Conservation (phyloP, 441 rosid genomes). For the Croton laevigatus region DNA sequence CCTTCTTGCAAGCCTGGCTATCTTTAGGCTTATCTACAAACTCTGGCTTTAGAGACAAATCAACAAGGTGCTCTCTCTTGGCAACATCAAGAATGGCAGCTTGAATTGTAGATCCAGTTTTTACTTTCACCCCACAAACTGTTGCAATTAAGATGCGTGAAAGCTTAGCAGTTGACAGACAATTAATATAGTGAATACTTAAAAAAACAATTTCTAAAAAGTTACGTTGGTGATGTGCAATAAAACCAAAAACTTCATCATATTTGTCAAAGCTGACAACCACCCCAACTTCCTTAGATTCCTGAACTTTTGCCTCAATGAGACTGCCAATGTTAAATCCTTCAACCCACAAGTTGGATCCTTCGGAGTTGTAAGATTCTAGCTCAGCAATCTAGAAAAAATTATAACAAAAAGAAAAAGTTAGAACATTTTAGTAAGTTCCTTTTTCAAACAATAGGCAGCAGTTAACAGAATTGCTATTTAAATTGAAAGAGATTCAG, state of each 20-base stretch:
- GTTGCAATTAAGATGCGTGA: constrained; percentile 27
- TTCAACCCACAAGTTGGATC: constrained; percentile 62
- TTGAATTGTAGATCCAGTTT: constrained; percentile 59
- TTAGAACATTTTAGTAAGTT: not conserved
- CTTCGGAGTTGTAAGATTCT: constrained; percentile 45
- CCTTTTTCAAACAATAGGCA: not conserved
- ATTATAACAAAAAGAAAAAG: not conserved
- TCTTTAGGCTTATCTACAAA: constrained; percentile 42
- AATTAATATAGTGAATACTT: constrained; percentile 7
- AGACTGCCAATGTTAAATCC: constrained; percentile 65
- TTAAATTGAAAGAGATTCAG: not conserved
- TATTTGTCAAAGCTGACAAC: constrained; percentile 68
- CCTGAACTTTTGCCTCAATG: constrained; percentile 69
- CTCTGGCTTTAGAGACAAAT: constrained; percentile 81
- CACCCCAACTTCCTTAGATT: constrained; percentile 76
- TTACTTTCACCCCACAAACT: constrained; percentile 62
- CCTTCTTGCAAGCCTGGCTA: constrained; percentile 55
- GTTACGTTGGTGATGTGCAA: constrained; percentile 76
- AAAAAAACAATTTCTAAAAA: not conserved
- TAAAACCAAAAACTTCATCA: constrained; percentile 72
- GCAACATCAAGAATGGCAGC: constrained; percentile 87
- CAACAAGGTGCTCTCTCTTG: constrained; percentile 78
- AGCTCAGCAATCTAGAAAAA: constrained; percentile 57
- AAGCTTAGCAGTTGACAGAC: constrained; percentile 15
- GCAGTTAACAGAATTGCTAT: not conserved